These are phyloP conservation scores for Alternaria gaisen DNA, from an alignment of 2,329 filamentous ascomycete genomes.

Conservation along the genomic window DNA sequence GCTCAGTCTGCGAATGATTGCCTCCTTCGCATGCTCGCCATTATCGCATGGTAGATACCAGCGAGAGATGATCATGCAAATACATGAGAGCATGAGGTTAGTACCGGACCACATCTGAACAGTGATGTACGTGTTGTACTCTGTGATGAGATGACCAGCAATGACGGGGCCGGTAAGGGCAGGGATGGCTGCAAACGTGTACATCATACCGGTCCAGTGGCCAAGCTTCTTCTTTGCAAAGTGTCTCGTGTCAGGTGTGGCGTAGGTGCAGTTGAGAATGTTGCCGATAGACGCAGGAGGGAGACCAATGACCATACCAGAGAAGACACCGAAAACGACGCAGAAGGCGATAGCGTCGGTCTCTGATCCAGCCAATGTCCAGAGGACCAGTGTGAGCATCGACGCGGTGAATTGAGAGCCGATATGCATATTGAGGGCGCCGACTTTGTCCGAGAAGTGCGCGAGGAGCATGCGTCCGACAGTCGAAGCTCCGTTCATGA, in stretches of 20 bases:
- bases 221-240: slow-evolving; percentile 54
- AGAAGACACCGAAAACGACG: slow-evolving; percentile 59
- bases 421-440: slow-evolving; percentile 58
- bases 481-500: slow-evolving; percentile 61
- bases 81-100: slow-evolving; percentile 52
- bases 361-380: slow-evolving; percentile 53
- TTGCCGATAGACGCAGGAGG: slow-evolving; percentile 60
- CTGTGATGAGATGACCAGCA: slow-evolving; percentile 56
- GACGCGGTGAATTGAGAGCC: slow-evolving; percentile 53
- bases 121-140: slow-evolving; percentile 54
- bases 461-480: slow-evolving; percentile 57
- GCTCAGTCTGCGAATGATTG: slow-evolving; percentile 23
- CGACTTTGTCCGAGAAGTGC: slow-evolving; percentile 56
- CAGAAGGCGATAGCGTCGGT: slow-evolving; percentile 57
- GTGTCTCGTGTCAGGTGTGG: slow-evolving; percentile 33
- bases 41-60: slow-evolving; percentile 45
- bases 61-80: slow-evolving; percentile 52
- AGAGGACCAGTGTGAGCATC: slow-evolving; percentile 55
- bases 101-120: slow-evolving; percentile 59
- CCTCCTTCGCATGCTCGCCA: slow-evolving; percentile 32
- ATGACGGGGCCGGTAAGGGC: slow-evolving; percentile 59
- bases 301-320: slow-evolving; percentile 60
- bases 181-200: slow-evolving; percentile 56
- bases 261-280: slow-evolving; percentile 53
- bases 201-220: slow-evolving; percentile 65